Percentiles rank a stretch among this genome's conserved stretches.
phyloP scores from a whole-genome alignment of 1,139 yeast species.

The Scheffersomyces quercinus region DNA sequence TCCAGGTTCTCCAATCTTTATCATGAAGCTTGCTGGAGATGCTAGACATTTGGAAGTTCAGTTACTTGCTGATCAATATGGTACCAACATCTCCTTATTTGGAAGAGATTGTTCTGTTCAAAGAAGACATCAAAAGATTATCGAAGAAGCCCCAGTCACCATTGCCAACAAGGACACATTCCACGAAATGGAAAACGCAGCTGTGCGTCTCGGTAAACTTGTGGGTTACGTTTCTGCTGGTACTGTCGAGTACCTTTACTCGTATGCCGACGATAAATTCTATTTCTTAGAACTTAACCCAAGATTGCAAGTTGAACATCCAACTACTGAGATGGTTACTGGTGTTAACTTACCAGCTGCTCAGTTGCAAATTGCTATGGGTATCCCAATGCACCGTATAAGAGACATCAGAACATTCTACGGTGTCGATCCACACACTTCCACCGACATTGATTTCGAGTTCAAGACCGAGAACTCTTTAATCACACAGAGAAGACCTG shows the following conservation, averaged over 20 bases:
- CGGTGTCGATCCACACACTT: conserved; percentile 93
- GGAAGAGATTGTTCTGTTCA: conserved; percentile 98
- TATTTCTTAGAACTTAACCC: conserved; percentile 96
- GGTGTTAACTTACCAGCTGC: conserved; percentile 98
- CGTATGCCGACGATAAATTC: conserved; percentile 90
- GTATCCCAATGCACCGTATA: conserved; percentile 94
- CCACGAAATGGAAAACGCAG: conserved; percentile 91
- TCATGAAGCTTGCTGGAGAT: conserved; percentile 91
- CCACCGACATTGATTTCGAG: conserved; percentile 88
- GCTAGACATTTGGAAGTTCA: conserved; percentile 97
- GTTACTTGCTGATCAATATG: conserved; percentile 91
- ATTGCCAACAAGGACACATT: conserved; percentile 87
- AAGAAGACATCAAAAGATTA: conserved; percentile 95
- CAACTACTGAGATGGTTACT: conserved; percentile 98
- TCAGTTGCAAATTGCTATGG: conserved; percentile 98
- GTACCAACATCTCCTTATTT: conserved; percentile 87
- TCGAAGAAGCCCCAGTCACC: conserved; percentile 96
- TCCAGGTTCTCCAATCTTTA: conserved; percentile 94
- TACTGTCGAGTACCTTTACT: conserved; percentile 95
- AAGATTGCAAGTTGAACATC: conserved; percentile 98
- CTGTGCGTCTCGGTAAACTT: conserved; percentile 91
- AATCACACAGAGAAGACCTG: conserved; percentile 84
- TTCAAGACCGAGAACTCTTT: conserved; percentile 73
- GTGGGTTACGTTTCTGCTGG: conserved; percentile 99
- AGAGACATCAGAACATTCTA: conserved; percentile 88